These are phyloP conservation scores for Durio zibethinus DNA, from an alignment of 345 rosid genomes.

Conservation along the genomic window DNA sequence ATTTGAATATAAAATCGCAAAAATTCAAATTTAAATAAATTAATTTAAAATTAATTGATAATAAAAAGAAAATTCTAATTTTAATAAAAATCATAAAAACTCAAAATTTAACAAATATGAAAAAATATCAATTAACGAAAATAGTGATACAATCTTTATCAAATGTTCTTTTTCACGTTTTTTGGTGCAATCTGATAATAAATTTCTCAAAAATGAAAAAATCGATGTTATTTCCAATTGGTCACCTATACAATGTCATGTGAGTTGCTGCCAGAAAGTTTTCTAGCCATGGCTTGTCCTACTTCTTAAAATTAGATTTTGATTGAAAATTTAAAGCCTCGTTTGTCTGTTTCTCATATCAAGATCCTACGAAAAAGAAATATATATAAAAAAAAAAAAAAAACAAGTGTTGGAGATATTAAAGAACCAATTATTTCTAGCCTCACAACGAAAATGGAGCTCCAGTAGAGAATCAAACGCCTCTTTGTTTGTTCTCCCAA, in stretches of 20 bases:
- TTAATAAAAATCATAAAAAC: too few species aligned
- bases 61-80: too few species aligned
- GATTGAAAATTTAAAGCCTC: background rate
- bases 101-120: too few species aligned
- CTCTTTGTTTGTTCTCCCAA: background rate
- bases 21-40: too few species aligned
- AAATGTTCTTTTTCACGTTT: background rate
- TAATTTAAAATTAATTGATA: too few species aligned
- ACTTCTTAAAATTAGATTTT: background rate
- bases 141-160: background rate
- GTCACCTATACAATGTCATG: background rate
- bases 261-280: background rate
- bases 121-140: background rate
- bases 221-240: background rate
- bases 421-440: background rate
- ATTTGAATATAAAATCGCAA: too few species aligned
- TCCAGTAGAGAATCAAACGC: background rate
- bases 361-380: background rate
- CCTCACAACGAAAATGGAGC: background rate
- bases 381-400: too few species aligned
- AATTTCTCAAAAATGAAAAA: background rate
- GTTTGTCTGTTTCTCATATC: background rate
- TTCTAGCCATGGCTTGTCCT: background rate
- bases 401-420: conserved; percentile 3
- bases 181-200: background rate